Base-by-base conservation (phyloP, 352 stramenopile species). In the Pythium utonaiense region DNA sequence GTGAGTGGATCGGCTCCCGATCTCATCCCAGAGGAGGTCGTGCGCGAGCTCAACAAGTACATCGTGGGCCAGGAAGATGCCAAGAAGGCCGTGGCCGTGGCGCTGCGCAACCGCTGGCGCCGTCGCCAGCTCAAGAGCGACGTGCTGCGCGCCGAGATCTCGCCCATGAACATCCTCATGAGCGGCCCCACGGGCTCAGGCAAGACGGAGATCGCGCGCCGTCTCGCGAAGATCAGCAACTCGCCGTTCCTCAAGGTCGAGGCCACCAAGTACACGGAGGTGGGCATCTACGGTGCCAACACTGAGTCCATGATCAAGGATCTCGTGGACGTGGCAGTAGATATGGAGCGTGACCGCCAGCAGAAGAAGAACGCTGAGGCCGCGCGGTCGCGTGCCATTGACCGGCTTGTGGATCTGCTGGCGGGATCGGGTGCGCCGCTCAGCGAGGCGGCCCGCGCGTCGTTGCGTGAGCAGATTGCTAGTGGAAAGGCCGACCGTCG, bases 101-200 rank as follows among this genome's bases (percentile, higher is more conserved):
- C 97, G n/a, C 86, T 99, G 73, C 86, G 97, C 68, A 99, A 99
- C 75, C 86, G 97, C 59, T 99, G 97, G 96, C 86, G 97, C 45
- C 89, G 97, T 16, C 89, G 93, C 22, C 96, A 98, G 69, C 79
- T 99, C 14, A 70, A 83, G 25, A 89, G 93, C 52, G 89, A 97
- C 44, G 65, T 67, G 31, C 65, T 96, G 53, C 74, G 75, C 13
- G 70, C 75, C n/a, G 89, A 97, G 66, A 91, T 98, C 41, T 98
- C 96, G 24, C 97, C 97, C 42, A 98, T 98, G 76, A 99, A 99
- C 76, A 99, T 99, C 50, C 82, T 99, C 38, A 98, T 99, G 96
- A 98, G 98, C 62, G 97, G 97, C 1, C 96, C 97, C 22, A 99
- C 97, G 22, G 97, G 97, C 33, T 98, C 94, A 24, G 96, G 97